Base-by-base conservation (phyloP, 2,329 filamentous ascomycete genomes). In the Lasiodiplodia gonubiensis region DNA sequence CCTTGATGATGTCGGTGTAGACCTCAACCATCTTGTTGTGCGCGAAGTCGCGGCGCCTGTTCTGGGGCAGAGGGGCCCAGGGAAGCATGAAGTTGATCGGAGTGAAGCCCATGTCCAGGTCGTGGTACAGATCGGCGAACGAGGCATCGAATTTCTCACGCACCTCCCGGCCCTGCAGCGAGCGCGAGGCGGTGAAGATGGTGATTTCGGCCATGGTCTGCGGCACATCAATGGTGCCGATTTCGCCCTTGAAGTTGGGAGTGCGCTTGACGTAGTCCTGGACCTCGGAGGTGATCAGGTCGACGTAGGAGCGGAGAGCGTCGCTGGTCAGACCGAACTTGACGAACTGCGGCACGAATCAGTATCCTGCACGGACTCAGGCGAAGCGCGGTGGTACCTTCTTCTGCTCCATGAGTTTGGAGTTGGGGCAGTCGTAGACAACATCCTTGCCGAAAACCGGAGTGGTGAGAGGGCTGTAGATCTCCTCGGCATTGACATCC, bases 321-420 rank as follows among this genome's bases (percentile, higher is more conserved):
- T 92, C 88, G 71, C 89, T 89, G 30, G 90, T 93, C 65, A 94
- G 87, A 70, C 90, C 90, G 73, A 90, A 88, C 80, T 94, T 94
- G 88, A 93, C 91, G 75, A 94, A 93, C 90, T 88, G 73, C 27
- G 8, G 2, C 25, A 21, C 21, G n/a, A 23, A 65, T 74, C 46
- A 73, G 70, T 51, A 16, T 46, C 52, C 10, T 54, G 49, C 52
- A 11, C 25, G 6, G 4, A 6, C 14, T 23, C 25, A 2, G 14
- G 39, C 6, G 16, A 6, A 11, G 53, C 6, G 49, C 4, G 4
- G 27, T 14, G 23, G 10, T 78, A 93, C 92, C 88, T 94, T 95
- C 85, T 97, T 97, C 84, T 97, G 93, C 82, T 97, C 93, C 93
- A 97, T 96, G 76, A 97, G 86, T 81, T 96, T 96, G 68, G 92